Evolutionary conservation across 768 basidiomycete species (phyloP), one percentile per base, ranked within the genome.

Genomic region (Scleroderma citrinum): DNA sequence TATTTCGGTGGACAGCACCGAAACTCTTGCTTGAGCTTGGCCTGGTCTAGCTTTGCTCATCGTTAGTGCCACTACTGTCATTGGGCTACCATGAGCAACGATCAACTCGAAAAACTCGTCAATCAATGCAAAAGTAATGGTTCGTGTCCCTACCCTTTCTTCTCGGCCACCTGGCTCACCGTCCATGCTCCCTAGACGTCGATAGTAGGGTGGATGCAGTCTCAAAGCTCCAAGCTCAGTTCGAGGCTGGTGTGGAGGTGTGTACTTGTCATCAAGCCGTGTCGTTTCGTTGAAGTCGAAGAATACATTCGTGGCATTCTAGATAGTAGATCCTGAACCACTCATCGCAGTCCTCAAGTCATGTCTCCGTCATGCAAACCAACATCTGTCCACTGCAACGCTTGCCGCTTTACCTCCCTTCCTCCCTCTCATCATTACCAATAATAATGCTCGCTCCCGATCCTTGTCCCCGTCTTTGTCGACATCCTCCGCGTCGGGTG

Each of bases 191-290:
- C 24, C 46, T 58, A 91, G 89, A 92, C 66, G 80, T 85, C 50
- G 89, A 92, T 68, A 74, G 78, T 53, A 89, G 84, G 70, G 76
- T 89, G 20, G 88, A 92, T 62, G 88, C 86, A 23, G 73, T 92
- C 53, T 74, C 80, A 50, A 91, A 87, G 69, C 74, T 92, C 37
- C 84, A 91, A 65, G 73, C 72, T 32, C 79, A 83, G 67, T 86
- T 89, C 61, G 85, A 89, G 67, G 70, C 76, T 34, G 82, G 79
- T 43, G 63, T 76, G 50, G 81, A 92, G 75, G 90, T 89, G 64
- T 43, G 69, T 54, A 49, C 58, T 26, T 37, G 29, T 44, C 23
- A 41, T 21, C 48, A 46, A 32, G 38, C 37, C 44, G 30, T 48
- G 43, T 49, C 24, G 17, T 44, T 51, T 21, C 49, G 53, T 46